These are phyloP conservation scores for Neonectria coccinea DNA, from an alignment of 2,329 filamentous ascomycete species.

Conservation along the genomic window DNA sequence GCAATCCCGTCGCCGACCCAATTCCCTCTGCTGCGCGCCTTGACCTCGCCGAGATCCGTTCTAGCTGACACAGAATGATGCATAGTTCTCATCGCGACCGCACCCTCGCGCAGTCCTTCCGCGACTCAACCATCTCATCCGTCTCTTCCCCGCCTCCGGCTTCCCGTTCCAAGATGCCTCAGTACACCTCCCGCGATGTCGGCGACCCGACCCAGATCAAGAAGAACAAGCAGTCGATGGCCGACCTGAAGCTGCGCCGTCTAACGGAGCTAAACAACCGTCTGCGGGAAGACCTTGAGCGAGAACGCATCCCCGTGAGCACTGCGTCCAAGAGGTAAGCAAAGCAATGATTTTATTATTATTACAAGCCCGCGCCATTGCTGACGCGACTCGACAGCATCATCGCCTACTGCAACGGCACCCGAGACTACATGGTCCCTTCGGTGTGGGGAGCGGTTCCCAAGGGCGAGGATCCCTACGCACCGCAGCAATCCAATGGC, in stretches of 20 bases:
- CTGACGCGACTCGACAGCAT: slow-evolving; percentile 69
- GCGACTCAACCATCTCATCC: slow-evolving; percentile 31
- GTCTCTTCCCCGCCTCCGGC: slow-evolving; percentile 31
- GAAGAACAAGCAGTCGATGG: slow-evolving; percentile 99
- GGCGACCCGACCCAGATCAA: slow-evolving; percentile 76
- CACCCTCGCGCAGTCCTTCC: slow-evolving; percentile 29
- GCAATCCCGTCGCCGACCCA: slow-evolving; percentile 10
- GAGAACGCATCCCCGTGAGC: slow-evolving; percentile 94
- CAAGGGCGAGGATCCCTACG: slow-evolving; percentile 97
- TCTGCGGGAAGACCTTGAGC: slow-evolving; percentile 93
- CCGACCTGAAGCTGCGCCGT: slow-evolving; percentile 94
- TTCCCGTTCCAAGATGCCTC: slow-evolving; percentile 65
- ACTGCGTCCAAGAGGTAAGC: slow-evolving; percentile 88
- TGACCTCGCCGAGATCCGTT: slow-evolving; percentile 12
- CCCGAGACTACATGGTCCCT: slow-evolving; percentile 98
- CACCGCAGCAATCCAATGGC: slow-evolving; percentile 89
- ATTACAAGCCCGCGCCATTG: slow-evolving; percentile 18
- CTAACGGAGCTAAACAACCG: slow-evolving; percentile 97
- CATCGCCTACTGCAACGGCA: slow-evolving; percentile 98
- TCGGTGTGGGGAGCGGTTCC: slow-evolving; percentile 96
- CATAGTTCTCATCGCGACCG: slow-evolving; percentile 36
- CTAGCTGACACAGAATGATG: slow-evolving; percentile 35
- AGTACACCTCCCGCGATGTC: slow-evolving; percentile 75
- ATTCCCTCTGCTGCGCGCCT: slow-evolving; percentile 22
- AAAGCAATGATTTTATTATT: not conserved